These are phyloP conservation scores for Quercus berberidifolia DNA, from an alignment of 306 rosid species.

Conservation along the genomic window DNA sequence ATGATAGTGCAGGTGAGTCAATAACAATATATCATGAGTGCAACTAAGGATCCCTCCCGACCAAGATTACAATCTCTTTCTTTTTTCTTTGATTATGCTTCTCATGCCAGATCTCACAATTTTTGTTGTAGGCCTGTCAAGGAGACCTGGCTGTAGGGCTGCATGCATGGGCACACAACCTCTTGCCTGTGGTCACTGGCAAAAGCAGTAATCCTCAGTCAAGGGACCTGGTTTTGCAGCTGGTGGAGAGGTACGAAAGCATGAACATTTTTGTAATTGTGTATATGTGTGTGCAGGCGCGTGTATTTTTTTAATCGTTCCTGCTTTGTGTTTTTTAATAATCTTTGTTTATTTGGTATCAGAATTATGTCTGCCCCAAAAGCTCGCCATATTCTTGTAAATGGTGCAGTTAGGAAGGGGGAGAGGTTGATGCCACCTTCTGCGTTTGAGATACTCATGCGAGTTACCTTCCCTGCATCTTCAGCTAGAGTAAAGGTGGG, in stretches of 20 bases:
- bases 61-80: not conserved
- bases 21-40: constrained; percentile 1
- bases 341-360: constrained; percentile 22
- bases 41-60: not conserved
- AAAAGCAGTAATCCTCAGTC: constrained; percentile 77
- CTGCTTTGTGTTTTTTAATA: not conserved
- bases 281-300: not conserved
- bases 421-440: constrained; percentile 84
- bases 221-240: constrained; percentile 87
- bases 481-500: constrained; percentile 79
- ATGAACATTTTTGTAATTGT: not conserved
- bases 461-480: constrained; percentile 66
- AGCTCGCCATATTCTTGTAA: constrained; percentile 75
- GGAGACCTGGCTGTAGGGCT: constrained; percentile 85
- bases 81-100: constrained; percentile 8
- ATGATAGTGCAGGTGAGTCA: constrained; percentile 71
- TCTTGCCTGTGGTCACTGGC: constrained; percentile 67
- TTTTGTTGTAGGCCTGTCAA: constrained; percentile 52
- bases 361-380: constrained; percentile 84
- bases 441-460: constrained; percentile 65
- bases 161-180: constrained; percentile 78
- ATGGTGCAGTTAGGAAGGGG: constrained; percentile 88
- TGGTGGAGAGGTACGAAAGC: constrained; percentile 67
- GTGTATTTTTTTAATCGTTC: not conserved
- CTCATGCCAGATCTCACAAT: constrained; percentile 17